A percentile compares a stretch with the other conserved stretches of the same genome.
These are phyloP conservation scores for Papiliotrema fonsecae DNA, from an alignment of 1,284 basidiomycete genomes.

Conservation along the genomic window DNA sequence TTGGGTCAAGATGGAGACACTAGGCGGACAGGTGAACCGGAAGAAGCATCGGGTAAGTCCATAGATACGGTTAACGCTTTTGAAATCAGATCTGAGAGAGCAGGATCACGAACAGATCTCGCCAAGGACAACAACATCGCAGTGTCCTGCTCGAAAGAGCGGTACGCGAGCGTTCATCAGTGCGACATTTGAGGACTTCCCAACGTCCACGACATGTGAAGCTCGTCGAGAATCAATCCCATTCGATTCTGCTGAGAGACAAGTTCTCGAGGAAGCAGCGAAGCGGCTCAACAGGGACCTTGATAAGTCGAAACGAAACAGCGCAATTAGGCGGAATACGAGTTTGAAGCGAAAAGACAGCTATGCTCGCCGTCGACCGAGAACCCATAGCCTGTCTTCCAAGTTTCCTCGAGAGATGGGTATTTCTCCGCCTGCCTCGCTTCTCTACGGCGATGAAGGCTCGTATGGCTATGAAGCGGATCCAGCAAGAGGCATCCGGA, in stretches of 20 bases:
- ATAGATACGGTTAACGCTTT: neutral
- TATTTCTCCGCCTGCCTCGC: conserved; percentile 8
- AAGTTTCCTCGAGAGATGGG: conserved; percentile 7
- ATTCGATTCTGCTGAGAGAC: conserved; percentile 14
- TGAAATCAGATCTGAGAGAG: neutral
- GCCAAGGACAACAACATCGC: neutral
- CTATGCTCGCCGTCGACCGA: conserved; percentile 5
- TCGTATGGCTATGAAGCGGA: neutral
- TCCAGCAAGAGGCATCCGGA: conserved; percentile 3
- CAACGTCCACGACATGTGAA: neutral
- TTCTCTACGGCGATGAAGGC: neutral
- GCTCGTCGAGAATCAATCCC: conserved; percentile 17
- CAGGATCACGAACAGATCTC: neutral
- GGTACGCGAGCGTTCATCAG: too few species aligned
- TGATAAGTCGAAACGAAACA: conserved; percentile 1
- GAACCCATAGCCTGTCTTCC: conserved; percentile 13
- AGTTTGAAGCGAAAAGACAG: conserved; percentile 9
- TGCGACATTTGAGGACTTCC: neutral
- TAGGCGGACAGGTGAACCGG: neutral
- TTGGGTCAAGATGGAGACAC: neutral
- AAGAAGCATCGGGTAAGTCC: neutral
- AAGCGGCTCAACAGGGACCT: conserved; percentile 5
- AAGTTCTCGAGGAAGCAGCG: conserved; percentile 15
- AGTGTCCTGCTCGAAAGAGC: neutral
- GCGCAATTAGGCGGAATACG: conserved; percentile 1